Evolutionary conservation across 768 basidiomycete genomes (phyloP), one percentile per base, ranked within the genome.

Genomic region (Leccinum longicurvipes): DNA sequence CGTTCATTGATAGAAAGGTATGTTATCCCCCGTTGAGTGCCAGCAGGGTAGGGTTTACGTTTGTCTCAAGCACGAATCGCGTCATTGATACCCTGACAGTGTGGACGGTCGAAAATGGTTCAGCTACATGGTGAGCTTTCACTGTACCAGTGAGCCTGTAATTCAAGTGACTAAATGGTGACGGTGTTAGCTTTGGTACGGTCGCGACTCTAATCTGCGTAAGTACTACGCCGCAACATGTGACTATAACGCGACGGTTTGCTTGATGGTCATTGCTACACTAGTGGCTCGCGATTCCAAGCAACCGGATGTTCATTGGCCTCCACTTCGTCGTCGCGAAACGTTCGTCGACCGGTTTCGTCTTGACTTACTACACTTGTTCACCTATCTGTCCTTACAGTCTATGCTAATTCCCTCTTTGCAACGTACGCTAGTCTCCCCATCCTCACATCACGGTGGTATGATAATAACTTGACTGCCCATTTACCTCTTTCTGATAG

Each of bases 1-100:
- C 71, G 74, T 25, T 77, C 73, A 31, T 56, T 64, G 32, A 57
- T 73, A 46, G 63, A 74, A 44, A 71, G 69, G 78, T 77, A 45
- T 21, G 63, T 51, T 60, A 10, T 14, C 6, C 10, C 41, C 9
- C 10, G 21, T 31, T 4, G 24, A 34, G 9, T 1, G 1, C 3
- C 17, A n/a, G 3, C 10, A 9, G 1, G 19, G 28, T 10, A 11
- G 8, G 21, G 8, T 23, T 53, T 44, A 28, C 10, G 29, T 10
- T 44, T 12, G 41, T 17, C 14, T 51, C 42, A 32, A 68, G 61
- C 17, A 67, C 66, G n/a, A 58, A 57, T 34, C 64, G 53, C 24
- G 61, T 63, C 23, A 54, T 67, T 15, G 66, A 66, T 42, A 42
- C 47, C 32, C 56, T 67, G 42, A 61, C 59, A 3, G 17, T 67